Conservation (phyloP, 75 land plant species). For the Picea sitchensis region DNA sequence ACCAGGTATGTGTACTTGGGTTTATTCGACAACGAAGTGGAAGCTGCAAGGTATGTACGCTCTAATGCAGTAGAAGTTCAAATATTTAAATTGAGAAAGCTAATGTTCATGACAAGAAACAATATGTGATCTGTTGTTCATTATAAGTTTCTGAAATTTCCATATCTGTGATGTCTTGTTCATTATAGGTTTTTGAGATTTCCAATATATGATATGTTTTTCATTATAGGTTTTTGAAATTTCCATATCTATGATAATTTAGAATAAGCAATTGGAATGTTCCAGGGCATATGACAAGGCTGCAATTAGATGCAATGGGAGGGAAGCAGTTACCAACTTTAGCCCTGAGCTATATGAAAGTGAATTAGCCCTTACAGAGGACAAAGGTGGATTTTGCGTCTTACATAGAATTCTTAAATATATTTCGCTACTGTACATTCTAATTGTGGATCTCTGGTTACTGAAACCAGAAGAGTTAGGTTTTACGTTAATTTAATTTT, state of each 20-base stretch:
- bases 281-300: conserved; percentile 51
- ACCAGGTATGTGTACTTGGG: conserved; percentile 47
- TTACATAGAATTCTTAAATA: too few species aligned
- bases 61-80: neutral
- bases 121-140: neutral
- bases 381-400: too few species aligned
- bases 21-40: conserved; percentile 47
- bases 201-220: too few species aligned
- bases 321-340: conserved; percentile 51
- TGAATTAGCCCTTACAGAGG: neutral
- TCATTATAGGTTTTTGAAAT: too few species aligned
- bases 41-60: conserved; percentile 42
- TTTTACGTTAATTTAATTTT: too few species aligned
- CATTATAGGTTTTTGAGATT: too few species aligned
- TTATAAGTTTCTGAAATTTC: neutral
- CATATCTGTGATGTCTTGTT: too few species aligned
- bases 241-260: too few species aligned
- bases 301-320: conserved; percentile 46
- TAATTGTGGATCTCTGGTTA: too few species aligned
- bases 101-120: too few species aligned
- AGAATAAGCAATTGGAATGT: neutral
- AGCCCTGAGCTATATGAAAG: conserved; percentile 32
- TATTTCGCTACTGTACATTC: too few species aligned
- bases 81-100: neutral
- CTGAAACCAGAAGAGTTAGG: too few species aligned